A percentile compares a stretch with the other conserved stretches of the same genome.
These are phyloP conservation scores for Pseudocercospora fuligena DNA, from an alignment of 2,329 filamentous ascomycete species.

Conservation along the genomic window DNA sequence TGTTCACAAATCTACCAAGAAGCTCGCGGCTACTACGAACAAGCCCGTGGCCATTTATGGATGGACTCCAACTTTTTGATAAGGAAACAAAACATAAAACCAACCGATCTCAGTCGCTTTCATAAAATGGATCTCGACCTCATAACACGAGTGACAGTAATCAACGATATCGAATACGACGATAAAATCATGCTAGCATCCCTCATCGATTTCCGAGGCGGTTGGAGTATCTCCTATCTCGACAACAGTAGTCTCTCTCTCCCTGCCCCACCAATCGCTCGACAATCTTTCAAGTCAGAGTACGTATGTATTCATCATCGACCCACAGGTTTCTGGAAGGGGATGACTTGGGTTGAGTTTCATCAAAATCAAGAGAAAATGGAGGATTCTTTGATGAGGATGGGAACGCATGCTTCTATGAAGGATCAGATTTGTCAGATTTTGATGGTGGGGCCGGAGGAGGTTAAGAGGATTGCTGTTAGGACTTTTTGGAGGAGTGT, in stretches of 20 bases:
- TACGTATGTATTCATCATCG: conserved; percentile 1
- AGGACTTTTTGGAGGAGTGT: conserved; percentile 12
- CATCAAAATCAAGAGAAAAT: not conserved
- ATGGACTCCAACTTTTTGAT: conserved; percentile 2
- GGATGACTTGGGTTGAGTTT: conserved; percentile 1
- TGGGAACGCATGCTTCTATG: not conserved
- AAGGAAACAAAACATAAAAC: not conserved
- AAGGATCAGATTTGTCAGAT: conserved; percentile 10
- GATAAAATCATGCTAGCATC: not conserved
- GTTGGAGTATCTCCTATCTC: not conserved
- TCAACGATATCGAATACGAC: not conserved
- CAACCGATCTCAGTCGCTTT: not conserved
- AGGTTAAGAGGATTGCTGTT: conserved; percentile 8
- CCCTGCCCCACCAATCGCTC: not conserved
- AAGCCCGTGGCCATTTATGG: not conserved
- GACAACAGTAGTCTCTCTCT: not conserved
- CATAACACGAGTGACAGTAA: not conserved
- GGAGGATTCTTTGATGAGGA: not conserved
- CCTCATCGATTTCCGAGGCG: not conserved
- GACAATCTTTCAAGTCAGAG: not conserved
- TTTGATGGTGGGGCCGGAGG: conserved; percentile 6
- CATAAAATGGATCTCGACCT: not conserved
- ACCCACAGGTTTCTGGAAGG: not conserved
- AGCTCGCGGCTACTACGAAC: conserved; percentile 11
- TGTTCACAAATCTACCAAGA: conserved; percentile 6